Evolutionary conservation across 2,329 filamentous ascomycete species (phyloP).

Genomic region (Monosporascus sp.): DNA sequence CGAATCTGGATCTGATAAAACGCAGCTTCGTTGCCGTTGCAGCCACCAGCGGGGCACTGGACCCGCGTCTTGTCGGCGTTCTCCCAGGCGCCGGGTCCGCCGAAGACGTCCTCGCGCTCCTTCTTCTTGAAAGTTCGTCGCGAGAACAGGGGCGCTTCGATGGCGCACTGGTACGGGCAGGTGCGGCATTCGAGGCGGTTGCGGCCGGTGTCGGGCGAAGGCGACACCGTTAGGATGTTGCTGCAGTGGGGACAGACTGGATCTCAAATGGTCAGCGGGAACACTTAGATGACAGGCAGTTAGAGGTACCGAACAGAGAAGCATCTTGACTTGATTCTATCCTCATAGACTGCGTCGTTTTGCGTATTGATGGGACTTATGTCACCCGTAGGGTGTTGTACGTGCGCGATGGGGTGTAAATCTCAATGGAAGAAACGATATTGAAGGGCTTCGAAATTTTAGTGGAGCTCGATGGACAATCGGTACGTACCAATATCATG

Average conservation of each 20-base stretch:
- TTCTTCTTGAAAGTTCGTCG: constrained; percentile 83
- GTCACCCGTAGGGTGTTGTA: no score
- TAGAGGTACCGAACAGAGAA: constrained; percentile 51
- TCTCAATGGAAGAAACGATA: not conserved
- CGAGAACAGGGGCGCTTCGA: constrained; percentile 71
- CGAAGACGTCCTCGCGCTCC: constrained; percentile 84
- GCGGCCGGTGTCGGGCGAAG: constrained; percentile 43
- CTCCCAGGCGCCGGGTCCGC: constrained; percentile 81
- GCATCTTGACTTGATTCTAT: constrained; percentile 30
- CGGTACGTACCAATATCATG: no score
- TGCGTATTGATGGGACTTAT: no score
- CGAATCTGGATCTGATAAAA: constrained; percentile 98
- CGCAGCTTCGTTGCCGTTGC: constrained; percentile 78
- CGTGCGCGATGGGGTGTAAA: not conserved
- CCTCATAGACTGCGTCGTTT: no score
- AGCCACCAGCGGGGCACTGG: constrained; percentile 77
- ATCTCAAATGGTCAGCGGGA: constrained; percentile 1
- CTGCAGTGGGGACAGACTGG: constrained; percentile 77
- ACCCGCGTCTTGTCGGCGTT: constrained; percentile 81
- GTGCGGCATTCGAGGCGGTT: constrained; percentile 95
- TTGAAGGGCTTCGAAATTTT: constrained; percentile 1
- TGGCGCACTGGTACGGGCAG: constrained; percentile 85
- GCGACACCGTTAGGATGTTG: constrained; percentile 74
- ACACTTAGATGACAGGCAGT: constrained; percentile 1
- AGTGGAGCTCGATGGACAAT: not conserved